Conservation (phyloP, 345 rosid genomes). For the Syzygium grande region DNA sequence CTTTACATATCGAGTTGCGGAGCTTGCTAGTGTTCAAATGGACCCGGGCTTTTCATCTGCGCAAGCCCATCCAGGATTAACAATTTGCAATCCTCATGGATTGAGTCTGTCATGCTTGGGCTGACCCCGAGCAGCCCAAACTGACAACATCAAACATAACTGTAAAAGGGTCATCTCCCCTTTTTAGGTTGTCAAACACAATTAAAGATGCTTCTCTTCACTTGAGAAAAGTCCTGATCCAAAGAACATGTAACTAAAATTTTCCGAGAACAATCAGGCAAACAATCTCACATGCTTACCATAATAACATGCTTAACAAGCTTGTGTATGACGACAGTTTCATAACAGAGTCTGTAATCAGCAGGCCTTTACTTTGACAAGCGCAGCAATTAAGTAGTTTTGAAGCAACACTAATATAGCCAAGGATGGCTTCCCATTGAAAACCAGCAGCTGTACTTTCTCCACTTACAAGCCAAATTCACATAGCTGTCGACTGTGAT, state of each 20-base stretch:
- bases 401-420: constrained; percentile 16
- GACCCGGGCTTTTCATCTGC: not conserved
- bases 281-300: not conserved
- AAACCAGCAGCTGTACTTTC: constrained; percentile 24
- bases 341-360: not conserved
- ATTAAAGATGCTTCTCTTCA: not conserved
- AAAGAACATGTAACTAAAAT: not conserved
- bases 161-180: not conserved
- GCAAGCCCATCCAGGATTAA: not conserved
- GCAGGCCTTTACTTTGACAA: not conserved
- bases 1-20: not conserved
- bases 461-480: not conserved
- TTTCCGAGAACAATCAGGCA: not conserved
- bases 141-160: not conserved
- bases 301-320: not conserved
- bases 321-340: not conserved
- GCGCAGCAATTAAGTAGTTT: not conserved
- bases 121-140: not conserved
- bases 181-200: not conserved
- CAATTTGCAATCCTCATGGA: not conserved
- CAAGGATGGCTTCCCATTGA: constrained; percentile 97
- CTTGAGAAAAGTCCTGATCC: not conserved
- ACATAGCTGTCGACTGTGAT: not conserved
- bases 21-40: not conserved
- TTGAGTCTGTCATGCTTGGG: not conserved